phyloP scores from a whole-genome alignment of 176 grass and related monocot genomes.

The Lolium perenne region DNA sequence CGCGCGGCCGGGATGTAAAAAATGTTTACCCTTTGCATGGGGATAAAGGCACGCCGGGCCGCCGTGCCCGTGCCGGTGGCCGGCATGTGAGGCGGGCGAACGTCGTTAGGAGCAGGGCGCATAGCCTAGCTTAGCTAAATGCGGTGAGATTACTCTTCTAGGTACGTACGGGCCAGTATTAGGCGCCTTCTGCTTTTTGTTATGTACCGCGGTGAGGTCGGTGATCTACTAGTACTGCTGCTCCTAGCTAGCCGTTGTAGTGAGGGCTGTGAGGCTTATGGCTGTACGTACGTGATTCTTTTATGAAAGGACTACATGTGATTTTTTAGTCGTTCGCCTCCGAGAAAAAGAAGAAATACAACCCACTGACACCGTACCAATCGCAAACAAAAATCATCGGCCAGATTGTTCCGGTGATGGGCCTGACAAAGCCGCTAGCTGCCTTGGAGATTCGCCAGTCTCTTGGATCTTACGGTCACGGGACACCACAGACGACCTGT shows the following conservation, averaged over 20 bases:
- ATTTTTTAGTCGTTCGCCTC: no score
- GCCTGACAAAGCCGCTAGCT: not conserved
- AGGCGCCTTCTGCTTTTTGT: no score
- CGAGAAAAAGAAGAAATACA: not conserved
- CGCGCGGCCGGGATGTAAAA: not conserved
- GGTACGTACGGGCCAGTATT: no score
- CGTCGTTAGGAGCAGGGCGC: slow-evolving; percentile 20
- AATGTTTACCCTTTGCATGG: slow-evolving; percentile 30
- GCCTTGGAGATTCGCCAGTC: slow-evolving; percentile 33
- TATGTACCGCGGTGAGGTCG: no score
- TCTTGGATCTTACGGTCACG: slow-evolving; percentile 50
- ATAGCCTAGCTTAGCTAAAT: not conserved
- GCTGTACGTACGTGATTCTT: no score
- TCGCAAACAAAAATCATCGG: not conserved
- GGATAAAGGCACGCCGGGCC: slow-evolving; percentile 13
- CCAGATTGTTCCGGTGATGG: not conserved
- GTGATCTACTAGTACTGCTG: no score
- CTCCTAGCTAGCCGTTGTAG: no score
- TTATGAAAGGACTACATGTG: no score
- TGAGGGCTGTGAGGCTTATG: no score
- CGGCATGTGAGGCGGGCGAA: not conserved
- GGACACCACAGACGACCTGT: not conserved
- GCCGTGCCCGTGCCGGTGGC: not conserved
- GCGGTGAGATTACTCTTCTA: not conserved
- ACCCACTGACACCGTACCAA: not conserved